Base-by-base conservation (phyloP, 1,284 basidiomycete genomes). In the Porodaedalea pini region DNA sequence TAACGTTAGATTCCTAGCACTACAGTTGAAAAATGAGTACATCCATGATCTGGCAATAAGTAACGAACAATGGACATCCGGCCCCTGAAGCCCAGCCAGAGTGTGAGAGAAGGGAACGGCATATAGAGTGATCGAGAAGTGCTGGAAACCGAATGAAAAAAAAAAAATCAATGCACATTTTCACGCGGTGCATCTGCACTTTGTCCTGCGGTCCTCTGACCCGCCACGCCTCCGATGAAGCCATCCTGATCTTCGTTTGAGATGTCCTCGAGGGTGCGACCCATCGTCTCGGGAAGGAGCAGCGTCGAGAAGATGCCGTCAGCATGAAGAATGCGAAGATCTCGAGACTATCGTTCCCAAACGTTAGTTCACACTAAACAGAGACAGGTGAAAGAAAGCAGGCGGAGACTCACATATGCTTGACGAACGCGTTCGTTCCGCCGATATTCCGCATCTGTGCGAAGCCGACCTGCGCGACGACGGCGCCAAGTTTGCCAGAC, bases 381-480 rank as follows among this genome's bases (percentile, higher is more conserved):
- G 17, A 43, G 51, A 32, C 57, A 40, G 60, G 43, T 37, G 25
- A 15, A 2, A 15, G 13, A 48, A 31, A 37, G 34, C 5, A 32
- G 23, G n/a, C 2, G 17, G 34, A 43, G 3, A 64, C 58, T 5
- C 43, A 74, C 74, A 77, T 71, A 52, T 74, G 70, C 54, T 69
- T 45, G 39, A 75, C 64, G 52, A 76, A 76, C 39, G 43, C 41
- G 65, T 71, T 72, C 55, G 65, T 66, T 44, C 80, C 80, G 25
- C 79, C 79, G 51, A 80, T 79, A 67, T 82, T 73, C 61, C 75
- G 68, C 39, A 79, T 63, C 37, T 71, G 72, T 40, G 74, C 65
- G 68, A 86, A 86, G 37, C 77, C 82, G 63, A 86, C 75, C 69
- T 87, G 85, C 2, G 84, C 81, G 29, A 89, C 68, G 66, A 89